Percentiles rank a stretch among this genome's conserved stretches.
Conservation (phyloP, 352 stramenopile species). For the Achlya hypogyna region DNA sequence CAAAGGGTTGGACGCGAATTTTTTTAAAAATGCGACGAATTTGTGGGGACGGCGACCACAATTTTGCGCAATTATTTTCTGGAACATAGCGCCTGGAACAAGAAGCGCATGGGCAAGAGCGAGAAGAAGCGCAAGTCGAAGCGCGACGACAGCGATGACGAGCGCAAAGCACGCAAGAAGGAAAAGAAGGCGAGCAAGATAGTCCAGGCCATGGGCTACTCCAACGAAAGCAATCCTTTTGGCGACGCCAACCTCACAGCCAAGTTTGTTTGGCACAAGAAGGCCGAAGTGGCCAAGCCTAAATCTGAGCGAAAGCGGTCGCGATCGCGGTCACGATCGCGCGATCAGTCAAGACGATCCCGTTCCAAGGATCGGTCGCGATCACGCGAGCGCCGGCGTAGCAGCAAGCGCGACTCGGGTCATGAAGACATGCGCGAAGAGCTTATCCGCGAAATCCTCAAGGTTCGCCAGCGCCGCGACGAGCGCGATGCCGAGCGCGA, state of each 20-base stretch:
- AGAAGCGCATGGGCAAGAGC: slow-evolving; percentile 13
- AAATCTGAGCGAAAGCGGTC: slow-evolving; percentile 27
- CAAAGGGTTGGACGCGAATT: not conserved
- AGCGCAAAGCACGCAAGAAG: slow-evolving; percentile 42
- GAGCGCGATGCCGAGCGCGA: slow-evolving; percentile 86
- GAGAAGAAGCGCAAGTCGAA: slow-evolving; percentile 16
- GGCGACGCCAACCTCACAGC: slow-evolving; percentile 95
- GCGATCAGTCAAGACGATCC: too few relatives aligned
- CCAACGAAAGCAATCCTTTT: slow-evolving; percentile 98
- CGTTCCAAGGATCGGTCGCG: not conserved
- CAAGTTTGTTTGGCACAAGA: slow-evolving; percentile 97
- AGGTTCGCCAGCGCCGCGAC: slow-evolving; percentile 86
- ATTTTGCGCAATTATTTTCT: not conserved
- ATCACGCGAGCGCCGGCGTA: not conserved
- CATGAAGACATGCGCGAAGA: slow-evolving; percentile 51
- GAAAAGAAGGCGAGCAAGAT: slow-evolving; percentile 68
- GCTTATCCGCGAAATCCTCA: slow-evolving; percentile 94
- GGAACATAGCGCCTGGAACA: not conserved
- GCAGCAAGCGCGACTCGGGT: slow-evolving; percentile 1
- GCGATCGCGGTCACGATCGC: not conserved
- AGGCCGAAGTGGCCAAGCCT: slow-evolving; percentile 60
- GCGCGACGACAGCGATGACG: slow-evolving; percentile 25
- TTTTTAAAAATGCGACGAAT: not conserved
- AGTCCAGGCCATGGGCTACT: slow-evolving; percentile 89
- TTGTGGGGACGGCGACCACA: not conserved